phyloP scores from a whole-genome alignment of 306 rosid species.

The Luffa acutangula region DNA sequence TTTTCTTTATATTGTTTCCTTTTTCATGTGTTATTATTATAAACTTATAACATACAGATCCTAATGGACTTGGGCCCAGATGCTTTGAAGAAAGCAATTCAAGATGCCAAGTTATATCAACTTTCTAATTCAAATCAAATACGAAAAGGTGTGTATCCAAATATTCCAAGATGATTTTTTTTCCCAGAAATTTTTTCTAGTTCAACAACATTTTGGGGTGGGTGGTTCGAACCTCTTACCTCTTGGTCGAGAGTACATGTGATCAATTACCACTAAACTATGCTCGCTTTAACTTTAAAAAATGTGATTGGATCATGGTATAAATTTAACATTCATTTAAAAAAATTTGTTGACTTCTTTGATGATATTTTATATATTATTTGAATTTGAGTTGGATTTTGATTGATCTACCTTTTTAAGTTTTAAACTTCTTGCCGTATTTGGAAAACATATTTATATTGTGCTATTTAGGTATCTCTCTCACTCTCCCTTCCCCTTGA shows the following conservation, averaged over 20 bases:
- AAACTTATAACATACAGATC: slow-evolving; percentile 5
- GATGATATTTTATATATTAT: too few species aligned
- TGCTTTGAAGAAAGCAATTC: slow-evolving; percentile 22
- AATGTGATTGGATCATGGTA: neutral
- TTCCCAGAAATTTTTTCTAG: too few species aligned
- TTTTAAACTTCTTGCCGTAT: neutral
- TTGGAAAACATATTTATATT: too few species aligned
- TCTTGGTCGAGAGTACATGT: too few species aligned
- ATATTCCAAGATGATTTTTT: neutral
- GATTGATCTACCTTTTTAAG: too few species aligned
- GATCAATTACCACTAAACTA: too few species aligned
- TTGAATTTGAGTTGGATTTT: neutral
- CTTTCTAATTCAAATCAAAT: neutral
- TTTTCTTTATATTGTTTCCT: neutral
- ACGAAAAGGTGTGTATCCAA: neutral
- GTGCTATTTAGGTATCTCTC: too few species aligned
- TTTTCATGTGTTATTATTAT: neutral
- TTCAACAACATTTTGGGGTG: too few species aligned
- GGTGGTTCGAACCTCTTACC: too few species aligned
- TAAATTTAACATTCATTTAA: neutral
- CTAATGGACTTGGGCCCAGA: slow-evolving; percentile 23
- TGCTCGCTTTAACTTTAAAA: too few species aligned
- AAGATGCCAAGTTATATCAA: slow-evolving; percentile 16
- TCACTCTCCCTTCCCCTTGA: neutral
- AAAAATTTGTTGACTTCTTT: neutral